These are phyloP conservation scores for Biscutella auriculata DNA, from an alignment of 441 rosid species.

Conservation along the genomic window DNA sequence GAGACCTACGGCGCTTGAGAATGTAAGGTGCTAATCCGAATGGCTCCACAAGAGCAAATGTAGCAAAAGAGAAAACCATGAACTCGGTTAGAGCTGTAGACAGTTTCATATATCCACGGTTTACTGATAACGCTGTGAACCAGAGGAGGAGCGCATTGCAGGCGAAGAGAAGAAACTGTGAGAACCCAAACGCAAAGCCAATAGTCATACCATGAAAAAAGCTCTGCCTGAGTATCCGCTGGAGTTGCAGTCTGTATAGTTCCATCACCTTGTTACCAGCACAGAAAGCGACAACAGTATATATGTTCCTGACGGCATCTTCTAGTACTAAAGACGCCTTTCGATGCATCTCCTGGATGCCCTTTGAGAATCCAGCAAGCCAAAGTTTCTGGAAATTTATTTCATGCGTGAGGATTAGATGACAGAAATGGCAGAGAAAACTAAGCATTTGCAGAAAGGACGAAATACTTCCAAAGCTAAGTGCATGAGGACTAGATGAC, in stretches of 20 bases:
- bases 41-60: constrained; percentile 98
- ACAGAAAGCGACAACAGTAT: constrained; percentile 97
- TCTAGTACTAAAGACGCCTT: constrained; percentile 98
- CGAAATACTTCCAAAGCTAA: background rate
- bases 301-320: constrained; percentile 97
- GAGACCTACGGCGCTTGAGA: constrained; percentile 86
- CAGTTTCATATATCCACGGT: constrained; percentile 34
- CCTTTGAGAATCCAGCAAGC: constrained; percentile 98
- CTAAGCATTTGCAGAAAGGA: background rate
- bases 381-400: constrained; percentile 74
- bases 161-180: constrained; percentile 98
- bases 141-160: constrained; percentile 97
- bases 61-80: constrained; percentile 96
- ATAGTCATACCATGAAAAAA: constrained; percentile 86
- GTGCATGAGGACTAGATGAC: constrained; percentile 2
- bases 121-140: constrained; percentile 68
- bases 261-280: constrained; percentile 99
- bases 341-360: constrained; percentile 99
- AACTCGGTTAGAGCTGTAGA: constrained; percentile 85
- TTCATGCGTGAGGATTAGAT: constrained; percentile 3
- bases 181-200: constrained; percentile 94
- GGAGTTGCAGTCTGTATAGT: constrained; percentile 76
- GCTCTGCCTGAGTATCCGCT: constrained; percentile 75
- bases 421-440: background rate
- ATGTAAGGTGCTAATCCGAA: constrained; percentile 99